Percentiles rank a stretch among this genome's conserved stretches.
phyloP scores from a whole-genome alignment of 2,329 filamentous ascomycete genomes.

The Celoporthe dispersa region DNA sequence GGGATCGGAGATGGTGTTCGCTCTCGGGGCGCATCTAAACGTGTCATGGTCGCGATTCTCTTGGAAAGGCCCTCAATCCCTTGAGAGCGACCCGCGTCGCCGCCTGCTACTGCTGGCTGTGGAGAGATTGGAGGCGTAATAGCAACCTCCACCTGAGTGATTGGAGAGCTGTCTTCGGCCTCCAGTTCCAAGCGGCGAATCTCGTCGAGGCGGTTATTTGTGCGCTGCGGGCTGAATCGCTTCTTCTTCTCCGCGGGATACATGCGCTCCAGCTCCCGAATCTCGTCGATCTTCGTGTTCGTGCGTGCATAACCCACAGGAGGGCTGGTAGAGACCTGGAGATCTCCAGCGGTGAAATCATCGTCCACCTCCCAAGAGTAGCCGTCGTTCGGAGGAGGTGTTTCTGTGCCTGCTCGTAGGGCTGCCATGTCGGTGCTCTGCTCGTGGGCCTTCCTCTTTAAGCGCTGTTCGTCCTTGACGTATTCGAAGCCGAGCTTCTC shows the following conservation, averaged over 20 bases:
- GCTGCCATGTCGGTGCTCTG: not conserved
- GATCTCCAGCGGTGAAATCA: constrained; percentile 61
- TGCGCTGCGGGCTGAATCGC: constrained; percentile 22
- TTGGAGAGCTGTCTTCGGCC: constrained; percentile 17
- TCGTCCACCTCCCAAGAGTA: constrained; percentile 61
- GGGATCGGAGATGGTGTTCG: constrained; percentile 46
- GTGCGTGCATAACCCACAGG: constrained; percentile 47
- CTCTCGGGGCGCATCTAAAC: constrained; percentile 58
- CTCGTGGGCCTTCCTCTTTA: constrained; percentile 9
- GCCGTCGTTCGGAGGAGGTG: constrained; percentile 47
- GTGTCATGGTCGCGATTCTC: constrained; percentile 52
- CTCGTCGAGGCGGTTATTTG: constrained; percentile 29
- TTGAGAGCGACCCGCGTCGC: constrained; percentile 36
- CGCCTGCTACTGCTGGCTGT: not conserved
- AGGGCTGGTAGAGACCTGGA: constrained; percentile 62
- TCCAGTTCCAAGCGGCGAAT: constrained; percentile 29
- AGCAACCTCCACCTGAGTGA: constrained; percentile 10
- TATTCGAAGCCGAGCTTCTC: constrained; percentile 12
- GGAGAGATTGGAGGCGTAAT: not conserved
- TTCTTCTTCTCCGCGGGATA: constrained; percentile 9
- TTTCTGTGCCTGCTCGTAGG: constrained; percentile 32
- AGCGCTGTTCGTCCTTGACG: constrained; percentile 12
- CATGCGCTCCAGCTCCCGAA: constrained; percentile 39
- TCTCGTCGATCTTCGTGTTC: constrained; percentile 43
- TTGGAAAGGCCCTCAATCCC: constrained; percentile 51